phyloP scores from a whole-genome alignment of 305 asterid species.

The Fraxinus sp. region DNA sequence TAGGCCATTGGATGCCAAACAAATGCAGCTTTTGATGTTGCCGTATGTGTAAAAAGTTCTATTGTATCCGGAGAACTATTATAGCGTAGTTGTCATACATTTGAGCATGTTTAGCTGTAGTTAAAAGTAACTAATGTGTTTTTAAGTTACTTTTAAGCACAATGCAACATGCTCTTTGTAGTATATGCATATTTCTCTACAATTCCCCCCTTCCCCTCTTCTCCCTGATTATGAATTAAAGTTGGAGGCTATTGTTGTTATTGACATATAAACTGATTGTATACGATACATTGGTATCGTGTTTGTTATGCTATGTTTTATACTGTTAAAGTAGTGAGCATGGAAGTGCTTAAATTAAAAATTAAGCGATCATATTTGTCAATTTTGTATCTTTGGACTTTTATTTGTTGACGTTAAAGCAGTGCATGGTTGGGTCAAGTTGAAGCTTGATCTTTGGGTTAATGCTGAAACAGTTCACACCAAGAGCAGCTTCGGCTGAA shows the following conservation, averaged over 20 bases:
- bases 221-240: not conserved
- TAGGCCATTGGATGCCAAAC: not conserved
- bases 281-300: not conserved
- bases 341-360: too few species aligned
- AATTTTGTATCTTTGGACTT: not conserved
- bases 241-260: not conserved
- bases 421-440: not conserved
- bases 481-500: not conserved
- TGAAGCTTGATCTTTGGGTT: not conserved
- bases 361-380: not conserved
- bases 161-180: not conserved
- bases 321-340: not conserved
- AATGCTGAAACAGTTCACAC: not conserved
- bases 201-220: too few species aligned
- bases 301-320: not conserved
- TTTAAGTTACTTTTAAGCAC: not conserved
- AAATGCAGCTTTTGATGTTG: not conserved
- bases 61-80: not conserved
- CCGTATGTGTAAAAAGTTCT: not conserved
- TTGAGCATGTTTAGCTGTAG: not conserved
- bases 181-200: not conserved
- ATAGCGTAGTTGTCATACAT: not conserved
- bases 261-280: not conserved
- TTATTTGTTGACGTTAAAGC: not conserved
- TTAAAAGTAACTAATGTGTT: not conserved